Base-by-base conservation (phyloP, 2,329 filamentous ascomycete species). In the Talaromyces sp. region DNA sequence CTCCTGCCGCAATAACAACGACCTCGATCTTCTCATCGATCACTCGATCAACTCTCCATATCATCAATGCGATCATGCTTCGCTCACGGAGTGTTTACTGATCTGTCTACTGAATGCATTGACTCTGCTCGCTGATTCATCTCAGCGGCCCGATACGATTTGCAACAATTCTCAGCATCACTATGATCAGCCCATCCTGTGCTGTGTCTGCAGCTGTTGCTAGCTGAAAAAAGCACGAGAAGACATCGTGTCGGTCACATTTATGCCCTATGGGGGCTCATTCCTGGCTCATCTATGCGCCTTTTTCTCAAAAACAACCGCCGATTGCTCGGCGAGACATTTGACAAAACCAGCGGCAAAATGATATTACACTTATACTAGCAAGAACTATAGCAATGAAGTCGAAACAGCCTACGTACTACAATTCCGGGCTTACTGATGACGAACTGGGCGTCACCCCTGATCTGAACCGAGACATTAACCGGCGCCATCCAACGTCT, bases 331-430 rank as follows among this genome's bases (percentile, higher is more conserved):
- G 33, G 11, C 33, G 42, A 47, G 22, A 25, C 4, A 25, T 25
- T 47, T 22, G 42, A 19, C 42, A 25, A 11, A 47, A 19, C 22
- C 22, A 22, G 19, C n/a, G 19, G 22, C 15, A 11, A 47, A 17
- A 47, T 22, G 42, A 22, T 19, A 47, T 25, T 22, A 9, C 22
- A 13, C 42, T 6, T 47, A 47, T 47, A 25, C 8, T 9, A 25
- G 19, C 19, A 47, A 47, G 25, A 13, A 8, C 9, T 25, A 47
- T 47, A 15, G 22, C 22, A 56, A 39, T 56, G 33, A 56, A 42
- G 55, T 44, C 42, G 55, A 56, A 56, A 56, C 55, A 56, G 30
- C 19, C 55, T 56, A 42, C 33, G 33, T 36, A 36, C 44, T 15
- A 47, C 44, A 19, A 13, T 47, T 19, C 44, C 19, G 44, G 44